A percentile compares a stretch with the other conserved stretches of the same genome.
These are phyloP conservation scores for Exophiala oligosperma DNA, from an alignment of 2,329 filamentous ascomycete genomes.

Conservation along the genomic window DNA sequence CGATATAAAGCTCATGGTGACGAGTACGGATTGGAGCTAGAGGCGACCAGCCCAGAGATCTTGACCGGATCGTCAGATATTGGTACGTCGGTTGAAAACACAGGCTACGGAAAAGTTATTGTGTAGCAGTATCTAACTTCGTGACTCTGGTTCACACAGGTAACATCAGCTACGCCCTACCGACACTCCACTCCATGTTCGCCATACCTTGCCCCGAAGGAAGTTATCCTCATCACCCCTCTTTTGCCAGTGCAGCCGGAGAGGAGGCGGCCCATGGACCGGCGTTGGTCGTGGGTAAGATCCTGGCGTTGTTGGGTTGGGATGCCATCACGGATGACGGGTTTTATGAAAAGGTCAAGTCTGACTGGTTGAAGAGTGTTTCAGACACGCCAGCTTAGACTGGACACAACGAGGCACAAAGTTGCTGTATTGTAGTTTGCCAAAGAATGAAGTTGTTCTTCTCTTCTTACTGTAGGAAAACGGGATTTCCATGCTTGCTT, in stretches of 20 bases:
- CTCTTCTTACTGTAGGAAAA: no score
- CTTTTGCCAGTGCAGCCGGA: neutral
- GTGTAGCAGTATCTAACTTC: no score
- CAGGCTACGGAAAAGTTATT: no score
- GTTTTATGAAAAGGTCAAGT: neutral
- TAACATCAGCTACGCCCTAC: conserved; percentile 2
- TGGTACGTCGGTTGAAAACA: neutral
- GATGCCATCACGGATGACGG: conserved; percentile 66
- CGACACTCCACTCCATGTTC: neutral
- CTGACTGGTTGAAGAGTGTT: neutral
- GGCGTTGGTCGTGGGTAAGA: neutral
- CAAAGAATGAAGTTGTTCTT: no score
- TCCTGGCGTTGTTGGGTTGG: neutral
- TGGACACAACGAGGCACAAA: no score
- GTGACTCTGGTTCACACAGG: neutral
- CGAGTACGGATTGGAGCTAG: neutral
- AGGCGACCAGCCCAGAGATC: neutral
- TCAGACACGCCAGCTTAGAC: no score
- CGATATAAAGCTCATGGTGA: neutral
- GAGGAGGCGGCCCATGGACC: neutral
- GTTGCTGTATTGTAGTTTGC: no score
- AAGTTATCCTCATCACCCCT: neutral
- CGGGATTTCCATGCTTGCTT: no score
- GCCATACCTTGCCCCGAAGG: neutral
- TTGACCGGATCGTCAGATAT: neutral